Conservation (phyloP, 805 yeast species). For the Candida nitratophila region DNA sequence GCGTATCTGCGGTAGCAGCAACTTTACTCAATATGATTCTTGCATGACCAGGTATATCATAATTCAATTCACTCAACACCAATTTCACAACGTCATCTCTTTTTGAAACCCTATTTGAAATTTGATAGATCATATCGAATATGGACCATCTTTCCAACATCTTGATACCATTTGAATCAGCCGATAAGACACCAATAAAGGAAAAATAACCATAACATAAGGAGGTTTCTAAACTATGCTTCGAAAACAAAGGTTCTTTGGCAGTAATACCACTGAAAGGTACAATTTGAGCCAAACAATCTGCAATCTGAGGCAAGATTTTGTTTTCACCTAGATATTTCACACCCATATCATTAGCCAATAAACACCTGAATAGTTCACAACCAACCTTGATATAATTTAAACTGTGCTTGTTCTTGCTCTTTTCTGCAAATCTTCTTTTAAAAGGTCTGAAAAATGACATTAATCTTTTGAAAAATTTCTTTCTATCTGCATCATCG, state of each 20-base stretch:
- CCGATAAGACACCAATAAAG: slow-evolving; percentile 67
- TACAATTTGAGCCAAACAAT: slow-evolving; percentile 79
- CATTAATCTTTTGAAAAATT: slow-evolving; percentile 74
- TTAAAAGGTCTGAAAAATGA: slow-evolving; percentile 92
- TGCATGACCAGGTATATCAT: slow-evolving; percentile 49
- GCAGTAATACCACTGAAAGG: slow-evolving; percentile 71
- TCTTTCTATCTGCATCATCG: slow-evolving; percentile 70
- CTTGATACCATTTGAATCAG: slow-evolving; percentile 52
- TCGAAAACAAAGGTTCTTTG: slow-evolving; percentile 67
- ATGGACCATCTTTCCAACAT: slow-evolving; percentile 79
- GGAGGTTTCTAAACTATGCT: slow-evolving; percentile 51
- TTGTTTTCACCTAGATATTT: slow-evolving; percentile 65
- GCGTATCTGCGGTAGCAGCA: slow-evolving; percentile 44
- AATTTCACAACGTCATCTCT: slow-evolving; percentile 51
- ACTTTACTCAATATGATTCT: slow-evolving; percentile 61
- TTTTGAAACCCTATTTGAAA: slow-evolving; percentile 45
- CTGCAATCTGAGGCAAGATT: slow-evolving; percentile 80
- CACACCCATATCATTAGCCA: slow-evolving; percentile 59
- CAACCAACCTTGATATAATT: slow-evolving; percentile 69
- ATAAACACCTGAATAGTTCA: slow-evolving; percentile 58
- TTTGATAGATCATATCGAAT: slow-evolving; percentile 71
- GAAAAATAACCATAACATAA: slow-evolving; percentile 71
- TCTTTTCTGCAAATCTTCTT: slow-evolving; percentile 58
- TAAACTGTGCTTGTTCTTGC: slow-evolving; percentile 42
- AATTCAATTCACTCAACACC: slow-evolving; percentile 57